phyloP scores from a whole-genome alignment of 192 early-diverging fungal genomes.

The Backusella westeae region DNA sequence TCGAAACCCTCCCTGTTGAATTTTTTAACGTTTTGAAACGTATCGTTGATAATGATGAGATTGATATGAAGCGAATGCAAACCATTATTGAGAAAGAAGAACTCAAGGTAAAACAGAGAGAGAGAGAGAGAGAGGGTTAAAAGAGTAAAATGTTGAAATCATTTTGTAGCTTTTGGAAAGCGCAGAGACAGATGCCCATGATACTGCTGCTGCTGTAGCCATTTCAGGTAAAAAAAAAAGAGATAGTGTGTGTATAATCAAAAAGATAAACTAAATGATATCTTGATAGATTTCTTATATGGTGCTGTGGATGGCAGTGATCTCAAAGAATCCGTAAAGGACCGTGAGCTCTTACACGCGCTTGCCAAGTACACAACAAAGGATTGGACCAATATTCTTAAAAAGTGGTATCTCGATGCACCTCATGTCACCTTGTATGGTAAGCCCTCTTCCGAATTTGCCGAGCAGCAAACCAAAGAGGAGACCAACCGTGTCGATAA shows the following conservation, averaged over 20 bases:
- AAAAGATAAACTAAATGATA: not conserved
- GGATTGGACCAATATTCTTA: conserved; percentile 46
- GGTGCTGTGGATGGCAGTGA: conserved; percentile 50
- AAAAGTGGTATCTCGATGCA: conserved; percentile 49
- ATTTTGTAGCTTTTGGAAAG: conserved; percentile 30
- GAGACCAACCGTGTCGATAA: conserved; percentile 51
- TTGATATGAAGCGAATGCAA: conserved; percentile 57
- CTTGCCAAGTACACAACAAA: conserved; percentile 40
- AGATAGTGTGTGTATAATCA: not conserved
- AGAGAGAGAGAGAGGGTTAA: not conserved
- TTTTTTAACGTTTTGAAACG: conserved; percentile 45
- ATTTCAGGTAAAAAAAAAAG: conserved; percentile 22
- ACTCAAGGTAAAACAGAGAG: conserved; percentile 39
- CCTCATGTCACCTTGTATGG: conserved; percentile 46
- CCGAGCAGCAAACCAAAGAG: conserved; percentile 44
- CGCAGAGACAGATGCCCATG: conserved; percentile 40
- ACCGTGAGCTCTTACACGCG: conserved; percentile 41
- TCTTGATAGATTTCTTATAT: conserved; percentile 48
- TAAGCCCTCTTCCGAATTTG: conserved; percentile 54
- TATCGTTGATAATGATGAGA: conserved; percentile 45
- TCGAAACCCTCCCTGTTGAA: conserved; percentile 44
- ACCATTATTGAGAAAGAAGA: conserved; percentile 50
- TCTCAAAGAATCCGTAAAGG: conserved; percentile 40
- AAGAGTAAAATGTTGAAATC: not conserved
- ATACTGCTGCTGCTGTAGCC: conserved; percentile 21